Conservation (phyloP, 805 yeast species). For the Lipomyces chichibuensis region DNA sequence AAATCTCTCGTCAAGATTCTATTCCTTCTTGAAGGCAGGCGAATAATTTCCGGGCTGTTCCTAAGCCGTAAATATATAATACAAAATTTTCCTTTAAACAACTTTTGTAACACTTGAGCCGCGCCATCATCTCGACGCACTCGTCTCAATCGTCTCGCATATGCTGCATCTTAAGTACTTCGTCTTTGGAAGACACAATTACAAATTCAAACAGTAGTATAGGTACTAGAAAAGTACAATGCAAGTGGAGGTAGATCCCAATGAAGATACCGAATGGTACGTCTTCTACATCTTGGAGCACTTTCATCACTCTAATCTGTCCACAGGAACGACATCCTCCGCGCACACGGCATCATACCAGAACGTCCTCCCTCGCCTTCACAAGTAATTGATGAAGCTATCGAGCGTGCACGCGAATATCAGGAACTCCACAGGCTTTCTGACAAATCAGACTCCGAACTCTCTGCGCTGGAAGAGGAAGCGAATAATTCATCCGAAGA, state of each 20-base stretch:
- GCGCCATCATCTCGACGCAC: not conserved
- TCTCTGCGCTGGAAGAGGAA: conserved; percentile 86
- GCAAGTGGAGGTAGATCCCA: conserved; percentile 63
- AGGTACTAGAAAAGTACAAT: conserved; percentile 8
- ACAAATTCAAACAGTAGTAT: not conserved
- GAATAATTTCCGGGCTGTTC: no score
- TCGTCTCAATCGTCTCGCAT: not conserved
- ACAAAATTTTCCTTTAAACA: not conserved
- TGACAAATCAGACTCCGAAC: conserved; percentile 35
- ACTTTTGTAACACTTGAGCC: not conserved
- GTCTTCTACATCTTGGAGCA: not conserved
- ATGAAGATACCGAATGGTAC: conserved; percentile 91
- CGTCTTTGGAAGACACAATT: not conserved
- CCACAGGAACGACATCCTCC: conserved; percentile 80
- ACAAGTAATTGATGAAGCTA: conserved; percentile 80
- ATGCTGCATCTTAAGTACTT: no score
- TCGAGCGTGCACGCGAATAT: conserved; percentile 74
- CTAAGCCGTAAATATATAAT: no score
- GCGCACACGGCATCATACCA: conserved; percentile 90
- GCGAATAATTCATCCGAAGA: conserved; percentile 90
- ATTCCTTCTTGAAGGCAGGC: not conserved
- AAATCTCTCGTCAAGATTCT: not conserved
- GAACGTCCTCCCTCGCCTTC: conserved; percentile 89
- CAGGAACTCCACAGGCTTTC: conserved; percentile 68
- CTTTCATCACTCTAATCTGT: not conserved